Percentiles rank a stretch among this genome's conserved stretches.
Conservation (phyloP, 345 rosid species). For the Noccaea caerulescens region DNA sequence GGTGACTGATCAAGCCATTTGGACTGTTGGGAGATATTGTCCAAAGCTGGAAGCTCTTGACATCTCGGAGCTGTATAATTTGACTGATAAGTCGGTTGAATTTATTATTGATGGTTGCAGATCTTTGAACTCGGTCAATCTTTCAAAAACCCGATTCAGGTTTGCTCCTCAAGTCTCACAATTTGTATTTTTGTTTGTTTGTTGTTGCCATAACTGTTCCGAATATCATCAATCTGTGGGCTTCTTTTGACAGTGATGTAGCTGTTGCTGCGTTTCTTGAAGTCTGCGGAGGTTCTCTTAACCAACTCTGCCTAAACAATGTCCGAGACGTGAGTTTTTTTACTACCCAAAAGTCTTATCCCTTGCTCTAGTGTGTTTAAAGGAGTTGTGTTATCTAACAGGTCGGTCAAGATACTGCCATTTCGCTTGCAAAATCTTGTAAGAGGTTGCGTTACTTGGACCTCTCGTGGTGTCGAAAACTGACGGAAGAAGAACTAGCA, state of each 20-base stretch:
- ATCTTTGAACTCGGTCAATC: conserved; percentile 31
- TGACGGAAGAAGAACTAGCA: conserved; percentile 57
- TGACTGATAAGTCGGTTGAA: conserved; percentile 49
- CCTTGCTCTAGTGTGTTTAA: not conserved
- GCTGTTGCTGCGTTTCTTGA: conserved; percentile 66
- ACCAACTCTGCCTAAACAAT: conserved; percentile 54
- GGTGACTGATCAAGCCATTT: conserved; percentile 49
- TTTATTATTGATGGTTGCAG: conserved; percentile 55
- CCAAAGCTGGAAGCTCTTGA: conserved; percentile 49
- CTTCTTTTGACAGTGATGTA: conserved; percentile 54
- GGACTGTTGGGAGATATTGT: conserved; percentile 43
- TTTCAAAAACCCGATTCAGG: conserved; percentile 28
- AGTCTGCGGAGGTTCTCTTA: conserved; percentile 52
- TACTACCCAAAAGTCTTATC: conserved; percentile 9
- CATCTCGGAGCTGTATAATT: conserved; percentile 45
- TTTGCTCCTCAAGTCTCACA: conserved; percentile 17
- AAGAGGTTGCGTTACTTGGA: conserved; percentile 55
- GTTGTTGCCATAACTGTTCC: conserved; percentile 25
- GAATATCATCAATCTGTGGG: not conserved
- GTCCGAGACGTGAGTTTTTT: conserved; percentile 44
- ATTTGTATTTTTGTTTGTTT: not conserved
- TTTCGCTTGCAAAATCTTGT: conserved; percentile 51
- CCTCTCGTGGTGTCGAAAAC: conserved; percentile 65
- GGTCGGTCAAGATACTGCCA: conserved; percentile 57
- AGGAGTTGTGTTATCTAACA: conserved; percentile 36